These are phyloP conservation scores for Raphidocelis subcapitata DNA, from an alignment of 139 green algal genomes.

Conservation along the genomic window DNA sequence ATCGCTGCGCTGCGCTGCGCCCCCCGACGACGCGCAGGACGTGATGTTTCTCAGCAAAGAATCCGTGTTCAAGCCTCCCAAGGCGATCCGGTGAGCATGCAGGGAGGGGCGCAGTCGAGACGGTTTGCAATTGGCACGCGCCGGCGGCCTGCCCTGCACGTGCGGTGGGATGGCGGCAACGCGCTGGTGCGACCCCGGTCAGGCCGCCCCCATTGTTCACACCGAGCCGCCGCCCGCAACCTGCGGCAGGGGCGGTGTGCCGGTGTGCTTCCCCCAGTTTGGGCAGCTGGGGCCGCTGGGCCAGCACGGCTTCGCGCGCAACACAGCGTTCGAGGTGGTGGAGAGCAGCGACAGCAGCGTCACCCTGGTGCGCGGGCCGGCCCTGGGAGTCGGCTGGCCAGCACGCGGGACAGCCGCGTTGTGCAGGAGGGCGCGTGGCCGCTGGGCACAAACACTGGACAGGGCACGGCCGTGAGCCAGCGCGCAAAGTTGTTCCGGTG, in stretches of 20 bases:
- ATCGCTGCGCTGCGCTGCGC: too few relatives aligned
- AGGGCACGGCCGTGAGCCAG: background rate
- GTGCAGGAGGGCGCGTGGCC: background rate
- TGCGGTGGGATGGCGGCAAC: background rate
- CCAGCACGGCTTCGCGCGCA: conserved; percentile 87
- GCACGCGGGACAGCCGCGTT: background rate
- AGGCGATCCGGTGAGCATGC: conserved; percentile 72
- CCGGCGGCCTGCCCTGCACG: background rate
- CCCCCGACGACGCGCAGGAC: conserved; percentile 46
- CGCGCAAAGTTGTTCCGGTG: too few relatives aligned
- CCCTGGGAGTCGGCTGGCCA: background rate
- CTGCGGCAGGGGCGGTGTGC: conserved; percentile 70
- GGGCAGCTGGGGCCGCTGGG: conserved; percentile 66
- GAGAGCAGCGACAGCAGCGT: conserved; percentile 19
- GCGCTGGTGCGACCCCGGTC: too few relatives aligned
- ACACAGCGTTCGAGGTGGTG: conserved; percentile 57
- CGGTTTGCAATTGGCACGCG: background rate
- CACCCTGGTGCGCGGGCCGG: conserved; percentile 35
- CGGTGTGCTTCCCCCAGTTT: conserved; percentile 91
- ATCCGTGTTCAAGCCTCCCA: conserved; percentile 81
- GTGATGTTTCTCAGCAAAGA: conserved; percentile 77
- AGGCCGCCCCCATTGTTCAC: background rate
- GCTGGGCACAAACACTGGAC: background rate
- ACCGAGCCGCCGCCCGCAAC: background rate
- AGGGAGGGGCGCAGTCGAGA: too few relatives aligned